A percentile compares a stretch with the other conserved stretches of the same genome.
Evolutionary conservation across 2,329 filamentous ascomycete genomes (phyloP).

Genomic region (Colletotrichum sp.): DNA sequence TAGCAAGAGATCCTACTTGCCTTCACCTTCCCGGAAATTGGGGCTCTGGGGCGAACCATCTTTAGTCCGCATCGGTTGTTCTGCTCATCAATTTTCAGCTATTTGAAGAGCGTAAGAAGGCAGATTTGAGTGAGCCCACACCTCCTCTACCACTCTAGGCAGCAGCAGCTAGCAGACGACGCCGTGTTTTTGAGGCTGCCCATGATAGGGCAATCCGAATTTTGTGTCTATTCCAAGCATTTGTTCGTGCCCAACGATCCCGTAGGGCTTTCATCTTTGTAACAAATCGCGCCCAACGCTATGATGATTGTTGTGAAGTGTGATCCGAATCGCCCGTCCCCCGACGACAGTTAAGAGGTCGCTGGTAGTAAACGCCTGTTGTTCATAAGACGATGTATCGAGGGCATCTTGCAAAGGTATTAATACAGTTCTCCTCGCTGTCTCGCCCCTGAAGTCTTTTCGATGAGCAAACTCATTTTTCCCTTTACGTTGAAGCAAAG

Average conservation of each 20-base stretch:
- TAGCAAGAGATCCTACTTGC: not conserved
- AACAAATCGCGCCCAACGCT: not conserved
- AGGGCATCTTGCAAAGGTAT: not conserved
- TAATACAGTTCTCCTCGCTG: not conserved
- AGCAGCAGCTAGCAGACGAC: not conserved
- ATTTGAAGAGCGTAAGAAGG: not conserved
- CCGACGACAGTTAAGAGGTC: not conserved
- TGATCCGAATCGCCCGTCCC: not conserved
- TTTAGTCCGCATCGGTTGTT: not conserved
- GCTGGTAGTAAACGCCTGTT: not conserved
- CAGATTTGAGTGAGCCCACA: not conserved
- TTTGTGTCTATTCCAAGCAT: not conserved
- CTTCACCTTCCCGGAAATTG: not conserved
- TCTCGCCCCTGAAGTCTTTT: not conserved
- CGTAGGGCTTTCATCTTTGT: not conserved
- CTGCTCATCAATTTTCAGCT: not conserved
- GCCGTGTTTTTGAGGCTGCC: not conserved
- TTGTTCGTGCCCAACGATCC: not conserved
- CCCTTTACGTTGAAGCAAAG: not conserved
- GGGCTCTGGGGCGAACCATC: not conserved
- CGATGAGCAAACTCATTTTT: not conserved
- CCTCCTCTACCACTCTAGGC: not conserved
- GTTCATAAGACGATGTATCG: not conserved
- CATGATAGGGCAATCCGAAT: not conserved
- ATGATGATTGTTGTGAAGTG: not conserved